phyloP scores from a whole-genome alignment of 2,329 filamentous ascomycete species.

The Ceratocystis smalleyi region DNA sequence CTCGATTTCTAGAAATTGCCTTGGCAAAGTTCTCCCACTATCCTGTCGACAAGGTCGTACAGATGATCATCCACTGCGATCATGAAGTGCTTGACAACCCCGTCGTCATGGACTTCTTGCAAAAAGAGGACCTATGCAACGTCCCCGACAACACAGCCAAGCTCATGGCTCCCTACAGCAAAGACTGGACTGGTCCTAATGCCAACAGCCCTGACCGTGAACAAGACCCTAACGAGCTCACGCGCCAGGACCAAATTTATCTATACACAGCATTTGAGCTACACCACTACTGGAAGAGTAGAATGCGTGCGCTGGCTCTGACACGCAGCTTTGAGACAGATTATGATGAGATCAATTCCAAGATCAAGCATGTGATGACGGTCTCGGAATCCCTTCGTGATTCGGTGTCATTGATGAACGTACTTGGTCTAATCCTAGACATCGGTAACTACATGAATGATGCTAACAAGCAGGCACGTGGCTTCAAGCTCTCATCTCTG shows the following conservation, averaged over 20 bases:
- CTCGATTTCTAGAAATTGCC: constrained; percentile 50
- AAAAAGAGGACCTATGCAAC: constrained; percentile 81
- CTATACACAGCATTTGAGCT: constrained; percentile 85
- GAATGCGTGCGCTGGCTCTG: constrained; percentile 78
- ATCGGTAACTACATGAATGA: constrained; percentile 99
- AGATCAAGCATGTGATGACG: constrained; percentile 68
- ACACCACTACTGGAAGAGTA: constrained; percentile 96
- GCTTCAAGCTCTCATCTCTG: constrained; percentile 94
- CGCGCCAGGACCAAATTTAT: constrained; percentile 89
- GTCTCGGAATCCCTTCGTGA: constrained; percentile 83
- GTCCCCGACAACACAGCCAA: constrained; percentile 84
- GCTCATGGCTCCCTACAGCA: constrained; percentile 85
- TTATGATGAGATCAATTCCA: constrained; percentile 79
- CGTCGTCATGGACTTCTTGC: constrained; percentile 93
- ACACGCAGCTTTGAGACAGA: constrained; percentile 73
- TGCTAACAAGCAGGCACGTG: constrained; percentile 90
- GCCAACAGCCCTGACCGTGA: constrained; percentile 53
- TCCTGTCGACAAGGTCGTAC: constrained; percentile 68
- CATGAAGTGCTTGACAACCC: constrained; percentile 71
- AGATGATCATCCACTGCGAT: constrained; percentile 94
- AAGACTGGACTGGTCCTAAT: constrained; percentile 67
- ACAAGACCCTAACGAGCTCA: constrained; percentile 73
- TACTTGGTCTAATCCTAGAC: constrained; percentile 86
- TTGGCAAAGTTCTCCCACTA: constrained; percentile 83
- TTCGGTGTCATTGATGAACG: constrained; percentile 87